phyloP scores from a whole-genome alignment of 2,329 filamentous ascomycete species.

The Torrubiella hemipterigena region DNA sequence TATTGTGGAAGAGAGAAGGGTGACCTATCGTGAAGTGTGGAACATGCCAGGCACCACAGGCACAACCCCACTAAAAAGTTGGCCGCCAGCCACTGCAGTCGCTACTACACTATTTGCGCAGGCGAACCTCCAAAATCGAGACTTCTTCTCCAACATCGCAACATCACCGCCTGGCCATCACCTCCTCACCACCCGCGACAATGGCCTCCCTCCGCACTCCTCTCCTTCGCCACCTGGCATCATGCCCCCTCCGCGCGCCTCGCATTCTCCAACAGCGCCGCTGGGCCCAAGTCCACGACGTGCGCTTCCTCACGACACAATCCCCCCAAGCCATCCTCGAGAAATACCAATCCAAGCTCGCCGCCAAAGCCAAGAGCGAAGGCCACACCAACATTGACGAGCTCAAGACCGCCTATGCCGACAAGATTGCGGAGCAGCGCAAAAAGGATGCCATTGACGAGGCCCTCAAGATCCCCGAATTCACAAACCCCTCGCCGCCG shows the following conservation, averaged over 20 bases:
- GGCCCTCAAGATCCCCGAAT: constrained; percentile 17
- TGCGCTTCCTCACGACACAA: constrained; percentile 79
- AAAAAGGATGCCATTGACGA: constrained; percentile 49
- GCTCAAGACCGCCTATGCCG: constrained; percentile 71
- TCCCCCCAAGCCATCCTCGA: constrained; percentile 59
- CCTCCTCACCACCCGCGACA: no score
- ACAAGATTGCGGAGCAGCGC: constrained; percentile 64
- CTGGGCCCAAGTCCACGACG: constrained; percentile 86
- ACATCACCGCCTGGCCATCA: no score
- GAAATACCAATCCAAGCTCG: constrained; percentile 79
- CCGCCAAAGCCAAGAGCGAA: constrained; percentile 64
- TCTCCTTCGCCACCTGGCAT: constrained; percentile 33
- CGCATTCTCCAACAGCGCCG: constrained; percentile 50
- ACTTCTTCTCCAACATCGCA: no score
- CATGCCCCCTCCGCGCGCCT: constrained; percentile 17
- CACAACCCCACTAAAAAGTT: no score
- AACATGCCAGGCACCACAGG: no score
- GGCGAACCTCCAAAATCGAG: no score
- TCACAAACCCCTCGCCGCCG: constrained; percentile 5
- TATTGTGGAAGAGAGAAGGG: no score
- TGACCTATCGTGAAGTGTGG: no score
- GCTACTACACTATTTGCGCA: no score
- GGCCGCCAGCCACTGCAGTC: no score
- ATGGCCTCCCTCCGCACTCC: constrained; percentile 31
- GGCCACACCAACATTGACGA: constrained; percentile 60